Evolutionary conservation across 1,139 yeast species (phyloP), one percentile per base, ranked within the genome.

Genomic region (Blastobotrys ciferrii): DNA sequence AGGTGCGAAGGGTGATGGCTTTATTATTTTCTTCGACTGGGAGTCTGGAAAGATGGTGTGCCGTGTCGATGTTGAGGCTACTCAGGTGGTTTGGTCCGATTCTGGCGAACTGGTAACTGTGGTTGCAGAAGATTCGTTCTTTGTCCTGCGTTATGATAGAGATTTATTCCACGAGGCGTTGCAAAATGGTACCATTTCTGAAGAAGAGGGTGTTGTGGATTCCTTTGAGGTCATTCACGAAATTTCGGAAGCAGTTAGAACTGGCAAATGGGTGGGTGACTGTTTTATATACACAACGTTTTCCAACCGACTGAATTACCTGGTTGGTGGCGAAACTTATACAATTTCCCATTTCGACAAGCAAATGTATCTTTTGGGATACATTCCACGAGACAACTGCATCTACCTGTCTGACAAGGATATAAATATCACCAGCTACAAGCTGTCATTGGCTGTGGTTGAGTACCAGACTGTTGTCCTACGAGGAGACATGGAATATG

Each of bases 241-340:
- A 54, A 78, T 89, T 54, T 80, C 82, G 49, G 98, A 92, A 64
- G 72, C 84, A 28, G 81, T 92, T 37, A 80, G 87, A 53, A 84
- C 95, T 17, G 97, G 97, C 61, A 84, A 84, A 66, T 92, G 97
- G 87, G 88, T 91, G 61, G 98, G 98, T 58, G 98, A 92, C 71
- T 97, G 94, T 39, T 91, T 91, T 66, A 81, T 92, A 49, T 92
- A 85, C 73, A 88, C 98, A 13, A 84, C 95, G 1, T 62, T 83
- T 18, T 80, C 95, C 32, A 88, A 89, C 69, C 81, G 98, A 67
- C 77, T 94, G 64, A 92, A 91, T 70, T 94, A 92, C 68, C 80
- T 88, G 55, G 98, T 92, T 55, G 98, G 98, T 60, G 95, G 95
- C 42, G 89, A 89, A 64, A 83, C 86, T 15, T 87, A 88, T 67